Base-by-base conservation (phyloP, 1,284 basidiomycete genomes). In the Ceratobasidium sp. region DNA sequence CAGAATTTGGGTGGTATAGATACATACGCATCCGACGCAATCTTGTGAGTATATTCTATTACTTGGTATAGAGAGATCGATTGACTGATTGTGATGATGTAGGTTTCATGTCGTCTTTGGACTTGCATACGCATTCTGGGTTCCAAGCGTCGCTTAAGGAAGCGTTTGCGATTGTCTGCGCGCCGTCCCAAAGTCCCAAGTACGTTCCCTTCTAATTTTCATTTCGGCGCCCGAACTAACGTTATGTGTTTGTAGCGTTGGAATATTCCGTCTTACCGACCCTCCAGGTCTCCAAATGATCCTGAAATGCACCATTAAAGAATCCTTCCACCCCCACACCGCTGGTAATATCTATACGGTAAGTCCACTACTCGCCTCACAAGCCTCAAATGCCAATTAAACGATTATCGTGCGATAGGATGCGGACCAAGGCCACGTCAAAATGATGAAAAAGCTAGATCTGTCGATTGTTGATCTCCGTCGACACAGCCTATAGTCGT, bases 21-120 rank as follows among this genome's bases (percentile, higher is more conserved):
- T 96, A 77, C 95, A 97, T 83, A 97, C 95, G 0, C 95, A 97
- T 81, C 95, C 95, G 0, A 92, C 93, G 17, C 95, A 96, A 78
- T 92, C 91, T 71, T 96, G 94, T 91, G 78, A 75, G 88, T 85
- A n/a, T 45, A 24, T 27, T 56, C 22, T 17, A 6, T 62, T 19
- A n/a, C 7, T 15, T 33, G n/a, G n/a, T 29, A 14, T 24, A 8
- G 15, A 24, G 29, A 36, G 29, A 27, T 59, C 51, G 36, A 71
- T 44, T 14, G 50, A 19, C 36, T 36, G 47, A 8, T 48, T 41
- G 36, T 4, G 36, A 11, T 41, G 36, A 53, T 14, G 27, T 73
- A 92, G 90, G 90, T 82, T 94, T 94, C 84, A 94, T 96, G 90
- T 94, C 92, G 7, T 95, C 93, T 27, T 89, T 95, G 14, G 95